Evolutionary conservation across 331 rosid genomes (phyloP).

Genomic region (Rosa hybrid): DNA sequence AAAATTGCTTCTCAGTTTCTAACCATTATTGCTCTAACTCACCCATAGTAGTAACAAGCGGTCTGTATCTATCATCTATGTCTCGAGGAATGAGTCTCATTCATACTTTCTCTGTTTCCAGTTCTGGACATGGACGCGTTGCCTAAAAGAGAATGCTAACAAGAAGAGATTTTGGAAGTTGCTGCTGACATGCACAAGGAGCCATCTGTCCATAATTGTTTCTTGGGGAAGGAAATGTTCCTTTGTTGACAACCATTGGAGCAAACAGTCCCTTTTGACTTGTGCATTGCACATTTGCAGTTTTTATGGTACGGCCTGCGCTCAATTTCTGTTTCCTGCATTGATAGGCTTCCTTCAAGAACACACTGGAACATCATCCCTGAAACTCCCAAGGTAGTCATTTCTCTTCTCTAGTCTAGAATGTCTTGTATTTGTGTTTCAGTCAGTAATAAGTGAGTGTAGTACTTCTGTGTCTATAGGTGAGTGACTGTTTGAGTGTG

Average conservation of each 20-base stretch:
- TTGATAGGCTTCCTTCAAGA: conserved; percentile 48
- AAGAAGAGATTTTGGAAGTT: not conserved
- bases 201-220: conserved; percentile 11
- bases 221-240: conserved; percentile 34
- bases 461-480: no score
- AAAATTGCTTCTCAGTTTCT: conserved; percentile 12
- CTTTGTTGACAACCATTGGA: conserved; percentile 24
- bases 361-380: conserved; percentile 38
- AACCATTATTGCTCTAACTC: conserved; percentile 1
- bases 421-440: no score
- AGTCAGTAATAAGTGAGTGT: no score
- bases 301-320: conserved; percentile 56
- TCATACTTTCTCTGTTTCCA: not conserved
- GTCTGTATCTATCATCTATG: not conserved
- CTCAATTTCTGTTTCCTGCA: conserved; percentile 42
- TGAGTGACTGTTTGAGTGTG: no score
- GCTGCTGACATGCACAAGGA: conserved; percentile 7
- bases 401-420: no score
- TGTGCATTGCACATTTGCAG: conserved; percentile 54
- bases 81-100: not conserved
- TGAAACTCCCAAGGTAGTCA: conserved; percentile 33
- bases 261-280: conserved; percentile 15
- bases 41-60: not conserved
- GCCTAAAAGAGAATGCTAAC: not conserved
- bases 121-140: not conserved